Percentiles rank a stretch among this genome's conserved stretches.
phyloP scores from a whole-genome alignment of 1,139 yeast genomes.

The Saccharomyces pastorianus region DNA sequence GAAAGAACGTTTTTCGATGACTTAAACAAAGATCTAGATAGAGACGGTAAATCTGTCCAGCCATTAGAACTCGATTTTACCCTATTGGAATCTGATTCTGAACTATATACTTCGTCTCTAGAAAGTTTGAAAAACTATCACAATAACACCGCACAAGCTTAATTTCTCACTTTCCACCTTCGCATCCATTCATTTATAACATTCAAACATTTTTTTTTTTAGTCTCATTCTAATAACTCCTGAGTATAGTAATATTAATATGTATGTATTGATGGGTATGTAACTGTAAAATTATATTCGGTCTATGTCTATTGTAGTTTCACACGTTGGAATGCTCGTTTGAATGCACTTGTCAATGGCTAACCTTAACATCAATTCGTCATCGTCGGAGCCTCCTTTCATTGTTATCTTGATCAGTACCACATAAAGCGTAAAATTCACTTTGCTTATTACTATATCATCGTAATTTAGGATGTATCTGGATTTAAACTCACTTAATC shows the following conservation, averaged over 20 bases:
- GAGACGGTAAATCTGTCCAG: background rate
- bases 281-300: constrained; percentile 13
- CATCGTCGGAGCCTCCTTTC: constrained; percentile 66
- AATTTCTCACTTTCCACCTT: background rate
- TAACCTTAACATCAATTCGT: constrained; percentile 49
- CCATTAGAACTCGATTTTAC: background rate
- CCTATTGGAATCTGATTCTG: background rate
- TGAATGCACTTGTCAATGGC: constrained; percentile 46
- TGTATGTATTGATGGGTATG: background rate
- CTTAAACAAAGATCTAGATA: constrained; percentile 29
- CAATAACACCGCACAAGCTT: background rate
- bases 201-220: background rate
- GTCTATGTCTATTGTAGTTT: constrained; percentile 57
- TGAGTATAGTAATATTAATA: background rate
- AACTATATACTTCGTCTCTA: background rate
- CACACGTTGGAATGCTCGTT: constrained; percentile 33
- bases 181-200: background rate
- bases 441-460: constrained; percentile 49
- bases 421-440: constrained; percentile 51
- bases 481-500: constrained; percentile 44
- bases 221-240: background rate
- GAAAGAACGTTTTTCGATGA: constrained; percentile 45
- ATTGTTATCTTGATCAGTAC: constrained; percentile 48
- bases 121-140: background rate
- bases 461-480: constrained; percentile 38